Percentiles rank a stretch among this genome's conserved stretches.
These are phyloP conservation scores for Orobanche coerulescens DNA, from an alignment of 257 asterid species.

Conservation along the genomic window DNA sequence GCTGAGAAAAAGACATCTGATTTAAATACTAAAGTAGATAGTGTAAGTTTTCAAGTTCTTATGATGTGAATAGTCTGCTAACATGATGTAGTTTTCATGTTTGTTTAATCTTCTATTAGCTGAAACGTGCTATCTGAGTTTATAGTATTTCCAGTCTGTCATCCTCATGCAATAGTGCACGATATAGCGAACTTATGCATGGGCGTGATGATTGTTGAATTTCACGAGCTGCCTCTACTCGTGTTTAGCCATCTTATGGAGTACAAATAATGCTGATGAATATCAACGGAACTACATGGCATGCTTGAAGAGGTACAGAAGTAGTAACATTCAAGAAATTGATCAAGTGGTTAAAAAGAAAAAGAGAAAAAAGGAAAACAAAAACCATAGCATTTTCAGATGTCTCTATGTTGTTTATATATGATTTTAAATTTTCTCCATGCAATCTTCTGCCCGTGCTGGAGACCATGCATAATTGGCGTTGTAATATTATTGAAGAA, in stretches of 20 bases:
- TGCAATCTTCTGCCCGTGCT: background rate
- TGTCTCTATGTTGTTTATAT: background rate
- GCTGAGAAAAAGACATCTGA: slow-evolving; percentile 45
- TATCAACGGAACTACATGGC: background rate
- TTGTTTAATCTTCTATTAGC: background rate
- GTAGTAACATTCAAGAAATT: background rate
- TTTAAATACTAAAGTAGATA: slow-evolving; percentile 37
- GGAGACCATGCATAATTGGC: background rate
- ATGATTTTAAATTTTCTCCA: background rate
- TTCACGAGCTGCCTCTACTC: background rate
- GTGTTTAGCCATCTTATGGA: background rate
- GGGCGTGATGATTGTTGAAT: background rate
- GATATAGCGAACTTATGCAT: background rate
- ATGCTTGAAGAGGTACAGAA: background rate
- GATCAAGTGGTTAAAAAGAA: background rate
- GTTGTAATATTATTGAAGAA: background rate
- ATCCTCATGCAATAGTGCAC: background rate
- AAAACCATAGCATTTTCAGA: no score
- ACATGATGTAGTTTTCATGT: background rate
- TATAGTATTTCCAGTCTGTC: background rate
- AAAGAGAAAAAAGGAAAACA: no score
- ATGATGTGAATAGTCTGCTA: background rate
- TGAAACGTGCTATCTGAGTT: background rate
- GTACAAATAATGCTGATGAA: background rate
- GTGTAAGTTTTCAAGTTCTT: slow-evolving; percentile 37